These are phyloP conservation scores for Leishmania amazonensis DNA, from an alignment of 208 protist genomes.

Conservation along the genomic window DNA sequence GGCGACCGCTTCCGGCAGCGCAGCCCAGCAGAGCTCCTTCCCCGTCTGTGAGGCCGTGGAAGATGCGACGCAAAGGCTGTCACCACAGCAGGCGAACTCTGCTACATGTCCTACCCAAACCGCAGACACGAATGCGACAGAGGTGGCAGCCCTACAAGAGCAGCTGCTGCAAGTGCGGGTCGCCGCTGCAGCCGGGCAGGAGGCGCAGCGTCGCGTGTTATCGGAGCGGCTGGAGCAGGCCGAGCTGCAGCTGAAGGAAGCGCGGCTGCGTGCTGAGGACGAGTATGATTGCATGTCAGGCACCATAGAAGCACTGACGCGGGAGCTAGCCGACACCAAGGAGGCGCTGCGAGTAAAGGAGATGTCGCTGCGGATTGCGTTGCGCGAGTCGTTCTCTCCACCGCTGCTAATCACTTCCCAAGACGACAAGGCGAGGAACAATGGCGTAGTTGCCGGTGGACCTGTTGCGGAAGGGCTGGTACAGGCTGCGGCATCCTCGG, in stretches of 20 bases:
- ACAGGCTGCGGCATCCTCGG: background rate
- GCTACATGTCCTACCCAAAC: background rate
- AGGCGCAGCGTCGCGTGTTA: conserved; percentile 35
- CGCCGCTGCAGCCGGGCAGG: conserved; percentile 21
- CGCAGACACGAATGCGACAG: background rate
- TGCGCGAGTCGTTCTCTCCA: conserved; percentile 32
- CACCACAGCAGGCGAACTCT: background rate
- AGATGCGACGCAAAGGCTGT: background rate
- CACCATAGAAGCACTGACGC: conserved; percentile 20
- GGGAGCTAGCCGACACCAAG: conserved; percentile 27
- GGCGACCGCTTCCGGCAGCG: background rate
- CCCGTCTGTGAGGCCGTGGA: background rate
- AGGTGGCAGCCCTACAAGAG: conserved; percentile 11
- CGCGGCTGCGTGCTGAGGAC: conserved; percentile 29
- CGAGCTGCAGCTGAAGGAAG: conserved; percentile 29
- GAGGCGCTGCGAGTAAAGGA: conserved; percentile 44
- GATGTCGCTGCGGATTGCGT: conserved; percentile 46
- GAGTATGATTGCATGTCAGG: conserved; percentile 27
- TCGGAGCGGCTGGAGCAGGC: conserved; percentile 28
- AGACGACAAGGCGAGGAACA: background rate
- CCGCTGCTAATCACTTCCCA: background rate
- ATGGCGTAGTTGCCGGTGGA: background rate
- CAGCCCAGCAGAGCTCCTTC: background rate
- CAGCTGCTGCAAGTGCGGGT: conserved; percentile 21
- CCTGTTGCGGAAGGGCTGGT: background rate